Base-by-base conservation (phyloP, 2,329 filamentous ascomycete genomes). In the Exophiala viscosa region DNA sequence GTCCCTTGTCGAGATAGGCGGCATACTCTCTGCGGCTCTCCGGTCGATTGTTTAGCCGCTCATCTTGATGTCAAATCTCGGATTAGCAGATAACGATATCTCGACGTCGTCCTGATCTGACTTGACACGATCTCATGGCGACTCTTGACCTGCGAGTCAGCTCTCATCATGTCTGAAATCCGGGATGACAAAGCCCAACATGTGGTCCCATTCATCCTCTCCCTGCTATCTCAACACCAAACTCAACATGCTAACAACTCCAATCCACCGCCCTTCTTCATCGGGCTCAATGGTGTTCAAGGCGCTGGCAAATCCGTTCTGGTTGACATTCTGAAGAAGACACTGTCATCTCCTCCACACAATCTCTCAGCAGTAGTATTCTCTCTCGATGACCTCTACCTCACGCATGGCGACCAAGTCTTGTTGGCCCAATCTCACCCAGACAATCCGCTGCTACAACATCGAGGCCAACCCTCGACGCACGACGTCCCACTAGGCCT, bases 261-360 rank as follows among this genome's bases (percentile, higher is more conserved):
- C 52, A 63, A 64, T 49, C 66, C 73, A 46, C 79, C 78, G 15
- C 90, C 90, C 23, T 88, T 96, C 69, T 83, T 96, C 67, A 79
- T 96, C 58, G 92, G 90, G 42, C 80, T 97, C 64, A 95, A 95
- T 64, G 92, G 91, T 55, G 83, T 96, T 23, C 92, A 96, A 72
- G 92, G 92, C 55, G 86, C 88, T 34, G 92, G 92, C 61, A 96
- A 97, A 75, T 95, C 91, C 3, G 95, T 91, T 10, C 80, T 96
- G 64, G 90, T 91, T 34, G 78, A 78, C 34, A 77, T 80, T 3
- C 79, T 95, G 39, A 79, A 83, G 60, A 67, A 76, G 15, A 81
- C 79, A 11, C 80, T 92, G 34, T 75, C 79, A 32, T 72, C 73
- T 42, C 68, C 75, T 11, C 79, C 78, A 1, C 76, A 85, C 64